These are phyloP conservation scores for Lichenothelia convexa DNA, from an alignment of 495 filamentous ascomycete species.

Conservation along the genomic window DNA sequence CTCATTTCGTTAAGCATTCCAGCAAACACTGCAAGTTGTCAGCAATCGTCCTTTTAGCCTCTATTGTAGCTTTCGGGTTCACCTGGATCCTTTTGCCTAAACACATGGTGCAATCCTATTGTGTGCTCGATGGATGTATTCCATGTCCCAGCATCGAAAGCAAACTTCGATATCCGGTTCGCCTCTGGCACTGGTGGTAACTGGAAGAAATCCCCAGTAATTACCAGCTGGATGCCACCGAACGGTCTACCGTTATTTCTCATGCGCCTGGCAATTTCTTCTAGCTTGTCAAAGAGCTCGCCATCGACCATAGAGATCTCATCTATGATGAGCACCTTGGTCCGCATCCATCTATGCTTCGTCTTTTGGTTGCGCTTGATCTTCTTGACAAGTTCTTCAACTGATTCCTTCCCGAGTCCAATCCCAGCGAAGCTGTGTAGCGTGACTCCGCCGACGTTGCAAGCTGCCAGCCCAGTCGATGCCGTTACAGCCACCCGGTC, in stretches of 20 bases:
- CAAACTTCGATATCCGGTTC: conserved; percentile 59
- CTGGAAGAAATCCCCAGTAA: conserved; percentile 97
- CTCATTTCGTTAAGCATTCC: conserved; percentile 96
- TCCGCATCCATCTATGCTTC: conserved; percentile 70
- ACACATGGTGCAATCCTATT: conserved; percentile 86
- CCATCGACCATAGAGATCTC: conserved; percentile 98
- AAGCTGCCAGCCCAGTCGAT: conserved; percentile 88
- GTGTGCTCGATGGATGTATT: conserved; percentile 84
- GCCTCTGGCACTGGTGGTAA: conserved; percentile 80
- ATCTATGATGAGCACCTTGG: conserved; percentile 74
- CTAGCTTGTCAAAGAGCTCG: conserved; percentile 90
- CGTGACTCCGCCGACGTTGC: conserved; percentile 90
- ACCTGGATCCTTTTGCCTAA: conserved; percentile 85
- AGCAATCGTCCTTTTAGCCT: background rate
- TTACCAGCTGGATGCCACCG: conserved; percentile 87
- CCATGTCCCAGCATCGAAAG: conserved; percentile 85
- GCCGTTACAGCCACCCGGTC: conserved; percentile 84
- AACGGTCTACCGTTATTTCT: conserved; percentile 83
- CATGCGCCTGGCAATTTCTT: conserved; percentile 60
- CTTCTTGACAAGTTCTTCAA: conserved; percentile 70
- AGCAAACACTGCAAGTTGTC: conserved; percentile 46
- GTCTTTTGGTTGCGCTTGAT: conserved; percentile 79
- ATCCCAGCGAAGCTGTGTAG: conserved; percentile 94
- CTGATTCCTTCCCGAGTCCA: conserved; percentile 79
- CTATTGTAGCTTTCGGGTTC: conserved; percentile 11